These are phyloP conservation scores for Neurospora sp. DNA, from an alignment of 2,329 filamentous ascomycete genomes.

Conservation along the genomic window DNA sequence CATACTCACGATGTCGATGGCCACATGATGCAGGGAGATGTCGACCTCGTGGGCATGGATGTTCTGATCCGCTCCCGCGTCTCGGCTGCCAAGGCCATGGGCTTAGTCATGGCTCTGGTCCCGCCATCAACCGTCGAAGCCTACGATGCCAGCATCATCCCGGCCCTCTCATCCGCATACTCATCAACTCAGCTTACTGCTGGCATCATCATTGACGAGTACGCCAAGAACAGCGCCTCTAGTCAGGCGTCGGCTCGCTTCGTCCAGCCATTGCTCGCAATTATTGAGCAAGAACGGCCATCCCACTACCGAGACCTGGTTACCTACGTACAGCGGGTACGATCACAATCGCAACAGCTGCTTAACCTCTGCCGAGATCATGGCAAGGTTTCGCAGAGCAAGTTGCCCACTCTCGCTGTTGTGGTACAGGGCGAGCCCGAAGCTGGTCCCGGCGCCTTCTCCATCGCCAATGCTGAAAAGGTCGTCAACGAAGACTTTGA, in stretches of 20 bases:
- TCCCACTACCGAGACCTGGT: conserved; percentile 81
- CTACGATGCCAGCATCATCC: conserved; percentile 56
- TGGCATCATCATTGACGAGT: conserved; percentile 81
- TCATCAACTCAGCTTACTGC: conserved; percentile 81
- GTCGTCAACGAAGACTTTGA: conserved; percentile 81
- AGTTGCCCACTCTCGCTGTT: conserved; percentile 73
- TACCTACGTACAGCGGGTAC: conserved; percentile 78
- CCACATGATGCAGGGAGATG: conserved; percentile 94
- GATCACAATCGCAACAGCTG: conserved; percentile 84
- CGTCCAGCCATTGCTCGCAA: conserved; percentile 54
- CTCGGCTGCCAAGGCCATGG: conserved; percentile 78
- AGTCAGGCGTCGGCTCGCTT: conserved; percentile 48
- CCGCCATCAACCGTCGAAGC: conserved; percentile 52
- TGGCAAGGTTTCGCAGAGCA: conserved; percentile 66
- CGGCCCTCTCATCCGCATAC: conserved; percentile 60
- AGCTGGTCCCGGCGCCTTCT: conserved; percentile 88
- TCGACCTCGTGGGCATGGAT: conserved; percentile 87
- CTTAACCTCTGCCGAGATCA: conserved; percentile 87
- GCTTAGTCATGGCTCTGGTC: conserved; percentile 69
- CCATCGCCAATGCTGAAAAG: conserved; percentile 77
- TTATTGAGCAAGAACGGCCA: conserved; percentile 76
- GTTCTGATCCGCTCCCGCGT: conserved; percentile 81
- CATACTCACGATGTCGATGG: conserved; percentile 93
- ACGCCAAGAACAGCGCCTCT: conserved; percentile 50
- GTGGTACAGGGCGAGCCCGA: conserved; percentile 90